These are phyloP conservation scores for Globisporangium perplexum DNA, from an alignment of 352 stramenopile genomes.

Conservation along the genomic window DNA sequence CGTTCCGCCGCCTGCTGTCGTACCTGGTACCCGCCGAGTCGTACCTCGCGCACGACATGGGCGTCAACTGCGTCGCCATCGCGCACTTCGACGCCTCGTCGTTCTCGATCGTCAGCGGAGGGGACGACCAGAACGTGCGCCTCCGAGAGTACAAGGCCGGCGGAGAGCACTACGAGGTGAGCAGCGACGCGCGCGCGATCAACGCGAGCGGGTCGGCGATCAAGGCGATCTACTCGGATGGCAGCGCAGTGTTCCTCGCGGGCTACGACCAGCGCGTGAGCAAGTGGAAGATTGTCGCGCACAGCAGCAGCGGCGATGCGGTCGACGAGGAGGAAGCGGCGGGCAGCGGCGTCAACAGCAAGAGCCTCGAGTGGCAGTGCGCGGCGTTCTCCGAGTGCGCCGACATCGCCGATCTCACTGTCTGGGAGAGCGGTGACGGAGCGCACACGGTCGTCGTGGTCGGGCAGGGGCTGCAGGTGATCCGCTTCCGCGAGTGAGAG, in stretches of 20 bases:
- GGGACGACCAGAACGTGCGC: constrained; percentile 73
- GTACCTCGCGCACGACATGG: constrained; percentile 84
- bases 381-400: constrained; percentile 73
- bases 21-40: constrained; percentile 31
- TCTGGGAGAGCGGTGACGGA: constrained; percentile 17
- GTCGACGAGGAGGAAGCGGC: neutral
- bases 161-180: constrained; percentile 11
- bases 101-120: constrained; percentile 69
- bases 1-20: constrained; percentile 13
- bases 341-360: neutral
- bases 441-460: constrained; percentile 49
- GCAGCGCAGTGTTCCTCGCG: constrained; percentile 41
- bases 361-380: constrained; percentile 40
- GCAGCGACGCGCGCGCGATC: constrained; percentile 23
- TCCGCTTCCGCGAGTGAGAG: constrained; percentile 32
- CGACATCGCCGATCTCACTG: constrained; percentile 64
- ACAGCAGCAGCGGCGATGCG: neutral
- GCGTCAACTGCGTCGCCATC: constrained; percentile 59
- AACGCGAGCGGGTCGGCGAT: constrained; percentile 84
- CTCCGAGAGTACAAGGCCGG: constrained; percentile 29
- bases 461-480: constrained; percentile 69
- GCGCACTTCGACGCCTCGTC: constrained; percentile 16
- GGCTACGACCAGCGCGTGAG: constrained; percentile 87
- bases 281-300: constrained; percentile 37
- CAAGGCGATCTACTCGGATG: constrained; percentile 50